A percentile compares a stretch with the other conserved stretches of the same genome.
These are phyloP conservation scores for Irpex sp. DNA, from an alignment of 1,284 basidiomycete genomes.

Conservation along the genomic window DNA sequence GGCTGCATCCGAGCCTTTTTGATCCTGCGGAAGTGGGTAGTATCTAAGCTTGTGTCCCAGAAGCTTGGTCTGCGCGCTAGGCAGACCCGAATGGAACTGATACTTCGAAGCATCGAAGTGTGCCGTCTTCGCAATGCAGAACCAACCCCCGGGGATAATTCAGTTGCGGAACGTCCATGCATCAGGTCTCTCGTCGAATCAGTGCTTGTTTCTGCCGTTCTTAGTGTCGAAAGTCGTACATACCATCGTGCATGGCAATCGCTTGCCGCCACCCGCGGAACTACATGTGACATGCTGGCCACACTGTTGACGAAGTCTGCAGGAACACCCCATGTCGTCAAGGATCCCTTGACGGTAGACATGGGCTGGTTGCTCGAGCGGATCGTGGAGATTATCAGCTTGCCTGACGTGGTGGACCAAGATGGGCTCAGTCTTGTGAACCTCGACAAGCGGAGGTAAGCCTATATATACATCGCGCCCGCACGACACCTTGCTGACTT, in stretches of 20 bases:
- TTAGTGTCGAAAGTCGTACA: conserved; percentile 71
- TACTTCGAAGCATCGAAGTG: conserved; percentile 68
- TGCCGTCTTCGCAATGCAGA: conserved; percentile 58
- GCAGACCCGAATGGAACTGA: conserved; percentile 68
- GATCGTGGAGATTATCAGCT: conserved; percentile 70
- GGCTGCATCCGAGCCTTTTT: conserved; percentile 71
- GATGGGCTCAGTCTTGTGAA: conserved; percentile 63
- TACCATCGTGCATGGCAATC: conserved; percentile 72
- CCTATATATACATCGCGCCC: background rate
- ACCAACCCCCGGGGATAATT: conserved; percentile 21
- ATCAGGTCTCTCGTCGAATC: conserved; percentile 77
- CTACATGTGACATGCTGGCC: conserved; percentile 55
- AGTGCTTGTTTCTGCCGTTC: conserved; percentile 62
- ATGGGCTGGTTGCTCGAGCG: conserved; percentile 80
- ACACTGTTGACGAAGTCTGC: conserved; percentile 51
- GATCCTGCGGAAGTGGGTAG: conserved; percentile 73
- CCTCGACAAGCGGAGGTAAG: conserved; percentile 76
- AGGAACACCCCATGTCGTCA: conserved; percentile 39
- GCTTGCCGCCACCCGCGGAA: conserved; percentile 55
- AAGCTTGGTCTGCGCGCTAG: conserved; percentile 56
- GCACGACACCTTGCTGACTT: conserved; percentile 5
- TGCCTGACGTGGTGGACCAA: conserved; percentile 66
- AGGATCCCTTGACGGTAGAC: conserved; percentile 61
- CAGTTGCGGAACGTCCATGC: conserved; percentile 47
- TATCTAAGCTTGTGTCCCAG: conserved; percentile 61